Evolutionary conservation across 768 basidiomycete species (phyloP).

Genomic region (Russula griseocarnosa): DNA sequence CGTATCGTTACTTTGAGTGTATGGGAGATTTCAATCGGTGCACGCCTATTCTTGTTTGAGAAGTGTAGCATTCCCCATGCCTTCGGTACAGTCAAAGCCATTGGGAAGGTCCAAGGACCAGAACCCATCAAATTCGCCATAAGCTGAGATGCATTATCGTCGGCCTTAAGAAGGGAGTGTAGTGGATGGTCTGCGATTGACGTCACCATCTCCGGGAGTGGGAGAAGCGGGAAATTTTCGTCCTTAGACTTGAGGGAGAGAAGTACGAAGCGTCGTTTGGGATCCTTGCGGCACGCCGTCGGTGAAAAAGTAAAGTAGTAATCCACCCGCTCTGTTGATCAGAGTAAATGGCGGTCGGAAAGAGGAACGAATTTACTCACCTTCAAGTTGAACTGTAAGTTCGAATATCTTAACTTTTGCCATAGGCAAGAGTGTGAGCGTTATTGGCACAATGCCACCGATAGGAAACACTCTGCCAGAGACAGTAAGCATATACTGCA

Average conservation of each 20-base stretch:
- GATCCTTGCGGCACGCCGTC: slow-evolving; percentile 65
- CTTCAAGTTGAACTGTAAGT: slow-evolving; percentile 72
- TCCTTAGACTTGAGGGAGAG: slow-evolving; percentile 12
- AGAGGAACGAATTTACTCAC: slow-evolving; percentile 40
- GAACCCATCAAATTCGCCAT: slow-evolving; percentile 13
- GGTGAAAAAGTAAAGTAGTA: slow-evolving; percentile 77
- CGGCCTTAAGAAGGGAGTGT: slow-evolving; percentile 58
- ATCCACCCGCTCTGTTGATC: slow-evolving; percentile 66
- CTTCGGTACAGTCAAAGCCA: slow-evolving; percentile 61
- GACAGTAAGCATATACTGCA: slow-evolving; percentile 75
- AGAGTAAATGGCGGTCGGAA: neutral
- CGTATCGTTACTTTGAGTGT: slow-evolving; percentile 76
- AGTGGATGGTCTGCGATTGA: slow-evolving; percentile 70
- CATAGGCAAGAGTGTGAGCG: slow-evolving; percentile 76
- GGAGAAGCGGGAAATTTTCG: slow-evolving; percentile 48
- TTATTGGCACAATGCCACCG: slow-evolving; percentile 77
- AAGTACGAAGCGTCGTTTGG: slow-evolving; percentile 33
- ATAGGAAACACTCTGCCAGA: slow-evolving; percentile 77
- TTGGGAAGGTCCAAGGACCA: slow-evolving; percentile 64
- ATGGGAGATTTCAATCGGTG: slow-evolving; percentile 75
- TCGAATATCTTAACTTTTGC: slow-evolving; percentile 79
- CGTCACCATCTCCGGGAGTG: slow-evolving; percentile 54
- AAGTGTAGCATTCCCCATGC: slow-evolving; percentile 59
- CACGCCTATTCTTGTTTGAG: slow-evolving; percentile 73
- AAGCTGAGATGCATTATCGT: slow-evolving; percentile 47